Percentiles rank a stretch among this genome's conserved stretches.
Conservation (phyloP, 2,329 filamentous ascomycete genomes). For the Hypoxylon sp. region DNA sequence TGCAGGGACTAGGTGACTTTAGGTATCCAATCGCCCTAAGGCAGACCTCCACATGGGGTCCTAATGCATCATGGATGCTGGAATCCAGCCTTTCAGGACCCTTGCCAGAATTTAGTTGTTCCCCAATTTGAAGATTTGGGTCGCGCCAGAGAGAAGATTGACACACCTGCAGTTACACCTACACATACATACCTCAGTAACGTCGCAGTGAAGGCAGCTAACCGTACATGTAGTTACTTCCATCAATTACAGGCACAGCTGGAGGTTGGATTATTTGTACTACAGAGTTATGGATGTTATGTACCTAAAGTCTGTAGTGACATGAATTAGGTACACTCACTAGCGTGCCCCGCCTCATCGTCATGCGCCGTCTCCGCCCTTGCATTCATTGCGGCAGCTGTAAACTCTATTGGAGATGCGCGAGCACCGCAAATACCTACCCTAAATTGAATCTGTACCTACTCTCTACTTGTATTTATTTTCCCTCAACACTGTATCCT, state of each 20-base stretch:
- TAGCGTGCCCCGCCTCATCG: constrained; percentile 28
- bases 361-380: constrained; percentile 39
- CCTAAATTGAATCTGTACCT: constrained; percentile 28
- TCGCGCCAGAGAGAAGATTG: neutral
- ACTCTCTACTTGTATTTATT: constrained; percentile 15
- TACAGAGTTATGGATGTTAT: neutral
- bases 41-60: constrained; percentile 26
- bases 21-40: constrained; percentile 29
- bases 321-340: too few species aligned
- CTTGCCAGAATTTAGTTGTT: constrained; percentile 1
- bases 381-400: constrained; percentile 28
- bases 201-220: constrained; percentile 7
- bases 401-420: constrained; percentile 25
- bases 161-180: constrained; percentile 13
- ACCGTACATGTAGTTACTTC: neutral
- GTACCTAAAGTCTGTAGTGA: neutral
- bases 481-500: constrained; percentile 29
- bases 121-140: constrained; percentile 20
- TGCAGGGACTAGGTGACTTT: constrained; percentile 18
- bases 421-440: constrained; percentile 29
- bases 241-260: neutral
- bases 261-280: neutral
- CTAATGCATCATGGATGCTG: neutral
- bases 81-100: neutral
- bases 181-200: neutral